Base-by-base conservation (phyloP, 2,329 filamentous ascomycete genomes). In the Elsinoe batatas region DNA sequence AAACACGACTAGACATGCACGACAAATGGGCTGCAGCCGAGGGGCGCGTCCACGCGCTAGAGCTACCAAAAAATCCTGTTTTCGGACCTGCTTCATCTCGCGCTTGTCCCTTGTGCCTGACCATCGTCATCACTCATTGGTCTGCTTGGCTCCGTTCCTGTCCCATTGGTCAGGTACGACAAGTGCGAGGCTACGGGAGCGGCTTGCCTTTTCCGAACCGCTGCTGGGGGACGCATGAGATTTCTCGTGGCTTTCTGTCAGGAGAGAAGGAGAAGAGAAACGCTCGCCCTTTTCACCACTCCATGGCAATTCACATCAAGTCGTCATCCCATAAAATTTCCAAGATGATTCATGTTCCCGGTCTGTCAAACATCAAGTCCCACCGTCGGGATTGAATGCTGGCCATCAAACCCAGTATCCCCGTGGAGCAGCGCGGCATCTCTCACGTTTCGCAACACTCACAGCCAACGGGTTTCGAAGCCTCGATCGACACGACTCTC, bases 61-160 rank as follows among this genome's bases (percentile, higher is more conserved):
- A 49, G 26, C 44, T 49, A 35, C 26, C 30, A 33, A 33, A 51
- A 51, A 30, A 51, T 51, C 47, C 47, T 51, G 47, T 37, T 51
- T 51, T 17, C 30, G 36, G 40, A 13, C n/a, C 40, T 18, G 40
- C 20, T 44, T 22, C 40, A 44, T 44, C 40, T 44, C 40, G 40
- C 40, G 40, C 40, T 44, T n/a, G 12, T 15, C 20, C 12, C 40
- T 20, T 17, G 40, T 33, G 26, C 47, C 47, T 51, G 47, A 51
- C 18, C 47, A 38, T 51, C 47, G 47, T 22, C 47, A 37, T 32
- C 26, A 38, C 33, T 38, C 35, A 51, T 51, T 51, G 47, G 47
- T 18, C 12, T n/a, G 33, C 7, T n/a, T 36, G 5, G 17, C 17
- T 38, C 47, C 47, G 47, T 51, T 13, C 47, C 47, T 51, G 47